Percentiles rank a stretch among this genome's conserved stretches.
Evolutionary conservation across 805 yeast genomes (phyloP).

Genomic region (Yarrowia hollandica): DNA sequence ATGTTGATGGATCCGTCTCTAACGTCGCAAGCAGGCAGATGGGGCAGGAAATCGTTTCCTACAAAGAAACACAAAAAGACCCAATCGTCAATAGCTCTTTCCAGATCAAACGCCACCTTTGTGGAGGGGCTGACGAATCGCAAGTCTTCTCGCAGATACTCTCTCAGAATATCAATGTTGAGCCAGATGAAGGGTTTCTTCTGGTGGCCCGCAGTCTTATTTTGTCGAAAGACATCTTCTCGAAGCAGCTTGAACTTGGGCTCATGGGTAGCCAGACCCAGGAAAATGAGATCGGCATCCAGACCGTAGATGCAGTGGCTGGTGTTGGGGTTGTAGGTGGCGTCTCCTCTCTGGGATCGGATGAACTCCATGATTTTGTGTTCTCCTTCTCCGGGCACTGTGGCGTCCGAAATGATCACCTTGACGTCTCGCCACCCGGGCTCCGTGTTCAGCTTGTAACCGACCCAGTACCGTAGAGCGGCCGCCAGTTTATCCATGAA

Average conservation of each 20-base stretch:
- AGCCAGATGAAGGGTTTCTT: constrained; percentile 92
- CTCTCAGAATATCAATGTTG: constrained; percentile 82
- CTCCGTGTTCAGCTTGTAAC: constrained; percentile 80
- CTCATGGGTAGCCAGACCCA: constrained; percentile 96
- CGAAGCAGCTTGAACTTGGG: constrained; percentile 92
- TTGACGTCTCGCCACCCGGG: constrained; percentile 92
- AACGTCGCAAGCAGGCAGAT: constrained; percentile 89
- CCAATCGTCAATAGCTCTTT: constrained; percentile 98
- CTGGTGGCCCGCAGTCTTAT: constrained; percentile 50
- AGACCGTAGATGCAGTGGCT: constrained; percentile 95
- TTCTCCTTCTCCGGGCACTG: constrained; percentile 99
- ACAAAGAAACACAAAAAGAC: constrained; percentile 97
- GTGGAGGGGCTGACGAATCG: constrained; percentile 68
- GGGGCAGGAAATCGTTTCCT: constrained; percentile 98
- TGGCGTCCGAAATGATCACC: constrained; percentile 89
- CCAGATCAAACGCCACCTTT: constrained; percentile 62
- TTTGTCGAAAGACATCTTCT: constrained; percentile 86
- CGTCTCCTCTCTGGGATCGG: constrained; percentile 82
- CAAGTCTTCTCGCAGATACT: constrained; percentile 82
- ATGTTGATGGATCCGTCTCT: constrained; percentile 91
- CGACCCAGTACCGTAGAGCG: constrained; percentile 86
- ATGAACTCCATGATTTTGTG: constrained; percentile 97
- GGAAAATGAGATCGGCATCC: constrained; percentile 95
- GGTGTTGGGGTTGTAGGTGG: constrained; percentile 87
- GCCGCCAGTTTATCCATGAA: constrained; percentile 89